Evolutionary conservation across 106 monocot species (phyloP).

Genomic region (Dactylorhiza incarnata): DNA sequence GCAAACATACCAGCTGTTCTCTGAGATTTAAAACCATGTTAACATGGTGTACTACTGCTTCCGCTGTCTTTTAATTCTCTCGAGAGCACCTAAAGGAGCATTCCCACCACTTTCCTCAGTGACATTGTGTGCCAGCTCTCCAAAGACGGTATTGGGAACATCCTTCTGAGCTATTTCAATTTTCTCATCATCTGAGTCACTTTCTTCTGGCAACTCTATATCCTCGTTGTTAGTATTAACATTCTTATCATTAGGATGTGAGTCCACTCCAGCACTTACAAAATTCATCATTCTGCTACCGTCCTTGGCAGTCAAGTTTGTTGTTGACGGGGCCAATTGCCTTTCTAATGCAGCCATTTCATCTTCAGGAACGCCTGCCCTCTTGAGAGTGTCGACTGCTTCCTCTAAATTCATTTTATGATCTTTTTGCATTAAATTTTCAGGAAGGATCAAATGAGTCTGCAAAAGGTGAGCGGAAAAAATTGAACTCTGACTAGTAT

Average conservation of each 20-base stretch:
- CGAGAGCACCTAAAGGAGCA: slow-evolving; percentile 65
- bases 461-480: slow-evolving; percentile 33
- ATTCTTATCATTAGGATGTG: slow-evolving; percentile 43
- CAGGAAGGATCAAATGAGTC: slow-evolving; percentile 88
- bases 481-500: background rate
- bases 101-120: slow-evolving; percentile 28
- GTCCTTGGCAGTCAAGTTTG: slow-evolving; percentile 22
- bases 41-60: slow-evolving; percentile 24
- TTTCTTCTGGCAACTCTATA: slow-evolving; percentile 88
- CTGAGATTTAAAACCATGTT: background rate
- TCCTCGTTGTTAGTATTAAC: slow-evolving; percentile 58
- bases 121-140: slow-evolving; percentile 59
- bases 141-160: slow-evolving; percentile 83
- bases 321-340: slow-evolving; percentile 36
- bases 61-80: slow-evolving; percentile 85
- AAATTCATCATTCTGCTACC: slow-evolving; percentile 50
- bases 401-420: slow-evolving; percentile 62
- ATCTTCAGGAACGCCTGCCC: slow-evolving; percentile 51
- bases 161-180: slow-evolving; percentile 69
- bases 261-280: slow-evolving; percentile 73
- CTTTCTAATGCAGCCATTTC: slow-evolving; percentile 90
- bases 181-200: slow-evolving; percentile 42
- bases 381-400: slow-evolving; percentile 54
- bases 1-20: background rate
- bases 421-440: slow-evolving; percentile 83